phyloP scores from a whole-genome alignment of 805 yeast genomes.

The Metschnikowia kunwiensis region DNA sequence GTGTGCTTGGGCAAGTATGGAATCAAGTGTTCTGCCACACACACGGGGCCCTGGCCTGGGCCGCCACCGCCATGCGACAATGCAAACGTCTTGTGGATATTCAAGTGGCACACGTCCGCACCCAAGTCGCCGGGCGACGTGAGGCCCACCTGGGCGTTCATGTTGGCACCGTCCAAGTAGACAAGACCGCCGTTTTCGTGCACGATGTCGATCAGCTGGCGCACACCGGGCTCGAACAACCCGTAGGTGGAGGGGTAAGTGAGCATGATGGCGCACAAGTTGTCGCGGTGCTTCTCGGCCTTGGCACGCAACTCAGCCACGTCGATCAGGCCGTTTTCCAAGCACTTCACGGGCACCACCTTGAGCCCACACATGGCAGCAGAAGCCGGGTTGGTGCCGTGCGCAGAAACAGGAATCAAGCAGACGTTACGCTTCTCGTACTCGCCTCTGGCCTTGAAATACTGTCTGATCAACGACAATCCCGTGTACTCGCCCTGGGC shows the following conservation, averaged over 20 bases:
- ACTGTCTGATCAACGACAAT: conserved; percentile 76
- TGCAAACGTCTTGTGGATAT: conserved; percentile 95
- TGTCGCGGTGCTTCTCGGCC: conserved; percentile 63
- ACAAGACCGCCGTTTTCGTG: conserved; percentile 92
- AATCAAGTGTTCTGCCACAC: conserved; percentile 78
- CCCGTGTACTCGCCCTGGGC: conserved; percentile 99
- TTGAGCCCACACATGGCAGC: conserved; percentile 96
- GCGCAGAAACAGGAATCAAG: conserved; percentile 95
- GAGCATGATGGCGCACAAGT: conserved; percentile 89
- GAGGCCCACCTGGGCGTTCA: conserved; percentile 98
- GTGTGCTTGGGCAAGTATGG: conserved; percentile 83
- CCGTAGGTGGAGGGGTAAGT: conserved; percentile 98
- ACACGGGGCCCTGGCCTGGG: conserved; percentile 98
- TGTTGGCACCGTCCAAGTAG: conserved; percentile 96
- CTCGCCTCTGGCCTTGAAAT: conserved; percentile 69
- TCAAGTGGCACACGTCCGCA: conserved; percentile 97
- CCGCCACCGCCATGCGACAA: conserved; percentile 99
- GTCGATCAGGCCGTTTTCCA: conserved; percentile 82
- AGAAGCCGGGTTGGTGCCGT: conserved; percentile 98
- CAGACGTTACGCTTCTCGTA: conserved; percentile 71
- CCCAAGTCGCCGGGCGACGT: conserved; percentile 97
- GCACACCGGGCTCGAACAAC: conserved; percentile 88
- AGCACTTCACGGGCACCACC: conserved; percentile 89
- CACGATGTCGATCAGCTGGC: conserved; percentile 77
- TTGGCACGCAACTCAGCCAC: conserved; percentile 68